Base-by-base conservation (phyloP, 1,284 basidiomycete species). In the Boletus subluridellus region DNA sequence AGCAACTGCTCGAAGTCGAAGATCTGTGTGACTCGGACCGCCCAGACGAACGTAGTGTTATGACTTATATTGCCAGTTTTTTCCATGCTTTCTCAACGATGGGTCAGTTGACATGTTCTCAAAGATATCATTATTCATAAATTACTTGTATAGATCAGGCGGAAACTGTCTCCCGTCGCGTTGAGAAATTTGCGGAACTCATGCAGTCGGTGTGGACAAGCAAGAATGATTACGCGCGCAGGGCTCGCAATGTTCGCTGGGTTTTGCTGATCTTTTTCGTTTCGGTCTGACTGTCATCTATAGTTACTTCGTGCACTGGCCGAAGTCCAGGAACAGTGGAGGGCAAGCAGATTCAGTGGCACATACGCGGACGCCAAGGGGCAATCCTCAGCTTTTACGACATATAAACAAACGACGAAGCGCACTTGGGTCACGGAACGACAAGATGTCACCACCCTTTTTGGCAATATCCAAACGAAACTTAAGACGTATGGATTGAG, bases 71-170 rank as follows among this genome's bases (percentile, higher is more conserved):
- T 54, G 96, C 96, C 39, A 94, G 94, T 69, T 98, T 85, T 76
- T 99, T 99, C 80, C 96, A 99, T 73, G 96, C 96, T 0, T 99
- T 99, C 73, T 96, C 94, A 0, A 89, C 92, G 1, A 95, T 97
- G 89, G 94, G 94, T 94, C 65, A 62, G 83, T 71, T 4, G 32
- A 41, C 5, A 28, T 42, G 28, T 42, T 46, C 26, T 57, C n/a
- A 15, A 32, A 28, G 15, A 15, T 47, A 2, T 34, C 11, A 0
- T 30, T 32, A 17, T 28, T 54, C 38, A 55, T 24, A 21, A 15
- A 41, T 44, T 14, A n/a, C 21, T 3, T 26, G 8, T 59, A 38
- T 46, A 96, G 95, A 98, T 68, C 95, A 98, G 74, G 90, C 92
- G 6, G 94, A 98, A 71, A 97, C 94, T 0, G 94, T 95, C 21